These are phyloP conservation scores for Fusarium sp. DNA, from an alignment of 2,329 filamentous ascomycete genomes.

Conservation along the genomic window DNA sequence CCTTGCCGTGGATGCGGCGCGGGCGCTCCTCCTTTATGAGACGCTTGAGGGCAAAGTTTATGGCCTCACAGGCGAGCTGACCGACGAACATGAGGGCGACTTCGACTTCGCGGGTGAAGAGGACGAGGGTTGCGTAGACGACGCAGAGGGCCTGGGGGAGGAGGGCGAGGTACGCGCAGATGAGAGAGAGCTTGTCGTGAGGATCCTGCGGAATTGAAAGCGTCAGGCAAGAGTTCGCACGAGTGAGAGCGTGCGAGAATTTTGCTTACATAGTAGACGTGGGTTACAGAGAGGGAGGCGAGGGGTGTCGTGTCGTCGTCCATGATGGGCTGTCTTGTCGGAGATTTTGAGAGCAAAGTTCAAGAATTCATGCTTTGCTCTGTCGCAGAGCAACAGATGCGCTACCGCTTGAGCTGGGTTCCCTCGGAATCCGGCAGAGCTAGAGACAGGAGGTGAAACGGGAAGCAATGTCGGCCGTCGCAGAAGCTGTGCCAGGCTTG, in stretches of 20 bases:
- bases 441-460: not conserved
- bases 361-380: conserved; percentile 24
- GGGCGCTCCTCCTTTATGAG: conserved; percentile 94
- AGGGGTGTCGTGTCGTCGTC: conserved; percentile 67
- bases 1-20: conserved; percentile 86
- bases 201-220: conserved; percentile 77
- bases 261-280: conserved; percentile 89
- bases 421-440: not conserved
- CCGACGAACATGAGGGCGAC: conserved; percentile 91
- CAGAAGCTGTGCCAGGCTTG: not conserved
- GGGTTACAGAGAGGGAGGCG: conserved; percentile 92
- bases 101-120: conserved; percentile 92
- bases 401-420: not conserved
- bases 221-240: not conserved
- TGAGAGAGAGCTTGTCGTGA: conserved; percentile 84
- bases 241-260: not conserved
- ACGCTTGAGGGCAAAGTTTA: conserved; percentile 92
- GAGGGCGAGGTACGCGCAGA: conserved; percentile 94
- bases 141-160: conserved; percentile 93
- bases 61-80: conserved; percentile 90
- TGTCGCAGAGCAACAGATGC: not conserved
- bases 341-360: not conserved
- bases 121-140: conserved; percentile 90
- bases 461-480: not conserved
- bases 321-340: conserved; percentile 38